Percentiles rank a stretch among this genome's conserved stretches.
Conservation (phyloP, 2,329 filamentous ascomycete species). For the Didymellaceae sp. region DNA sequence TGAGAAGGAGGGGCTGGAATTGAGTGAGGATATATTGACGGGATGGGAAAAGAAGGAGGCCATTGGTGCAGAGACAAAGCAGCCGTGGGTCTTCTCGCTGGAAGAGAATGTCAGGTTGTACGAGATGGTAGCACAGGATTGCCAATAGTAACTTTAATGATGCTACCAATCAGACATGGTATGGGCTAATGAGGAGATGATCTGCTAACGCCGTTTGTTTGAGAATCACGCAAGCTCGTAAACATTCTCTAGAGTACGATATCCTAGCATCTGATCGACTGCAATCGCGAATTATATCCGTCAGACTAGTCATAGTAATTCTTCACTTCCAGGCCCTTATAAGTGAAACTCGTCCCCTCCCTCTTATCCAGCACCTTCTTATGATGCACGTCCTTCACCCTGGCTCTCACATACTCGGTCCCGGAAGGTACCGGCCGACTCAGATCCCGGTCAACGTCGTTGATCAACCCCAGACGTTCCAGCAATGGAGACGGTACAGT, state of each 20-base stretch:
- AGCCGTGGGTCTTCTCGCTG: conserved; percentile 10
- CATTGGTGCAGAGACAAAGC: background rate
- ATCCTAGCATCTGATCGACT: no score
- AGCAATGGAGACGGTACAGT: conserved; percentile 45
- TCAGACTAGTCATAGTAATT: conserved; percentile 46
- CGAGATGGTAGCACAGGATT: conserved; percentile 9
- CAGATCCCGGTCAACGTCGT: conserved; percentile 49
- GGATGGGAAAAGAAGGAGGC: conserved; percentile 4
- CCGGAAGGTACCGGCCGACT: conserved; percentile 48
- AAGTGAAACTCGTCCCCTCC: conserved; percentile 54
- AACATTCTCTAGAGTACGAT: no score
- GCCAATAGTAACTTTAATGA: background rate
- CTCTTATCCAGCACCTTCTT: conserved; percentile 54
- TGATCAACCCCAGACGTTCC: conserved; percentile 44
- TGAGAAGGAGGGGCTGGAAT: conserved; percentile 3
- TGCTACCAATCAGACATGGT: no score
- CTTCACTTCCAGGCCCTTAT: conserved; percentile 50
- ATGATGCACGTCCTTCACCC: conserved; percentile 56
- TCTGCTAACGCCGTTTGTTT: no score
- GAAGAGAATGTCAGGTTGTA: conserved; percentile 12
- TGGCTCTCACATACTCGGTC: conserved; percentile 55
- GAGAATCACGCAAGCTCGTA: no score
- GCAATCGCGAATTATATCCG: no score
- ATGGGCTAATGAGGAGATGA: no score
- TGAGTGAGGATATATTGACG: conserved; percentile 8